phyloP scores from a whole-genome alignment of 257 asterid genomes.

The Oldenlandia corymbosa region DNA sequence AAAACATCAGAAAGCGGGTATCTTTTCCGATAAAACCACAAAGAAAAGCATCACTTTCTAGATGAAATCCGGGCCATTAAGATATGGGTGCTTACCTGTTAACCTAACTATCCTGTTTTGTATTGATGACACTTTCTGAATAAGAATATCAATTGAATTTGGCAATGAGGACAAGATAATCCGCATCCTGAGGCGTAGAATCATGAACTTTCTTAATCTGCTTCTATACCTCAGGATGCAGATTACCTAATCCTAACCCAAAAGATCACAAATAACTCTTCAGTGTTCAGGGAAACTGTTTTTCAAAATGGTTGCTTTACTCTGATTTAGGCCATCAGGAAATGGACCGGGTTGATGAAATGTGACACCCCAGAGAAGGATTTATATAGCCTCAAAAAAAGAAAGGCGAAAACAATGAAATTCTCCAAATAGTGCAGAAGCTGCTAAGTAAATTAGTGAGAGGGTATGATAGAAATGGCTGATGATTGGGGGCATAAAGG shows the following conservation, averaged over 20 bases:
- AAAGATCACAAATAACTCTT: background rate
- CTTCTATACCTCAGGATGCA: constrained; percentile 81
- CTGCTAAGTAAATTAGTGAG: background rate
- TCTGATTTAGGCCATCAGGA: background rate
- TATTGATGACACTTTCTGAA: no score
- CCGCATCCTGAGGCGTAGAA: constrained; percentile 50
- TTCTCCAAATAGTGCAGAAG: background rate
- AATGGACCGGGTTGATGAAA: constrained; percentile 10
- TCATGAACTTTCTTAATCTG: background rate
- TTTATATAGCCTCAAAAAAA: constrained; percentile 33
- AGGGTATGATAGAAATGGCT: background rate
- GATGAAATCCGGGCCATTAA: no score
- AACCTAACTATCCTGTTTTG: background rate
- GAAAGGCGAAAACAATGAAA: constrained; percentile 3
- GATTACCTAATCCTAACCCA: constrained; percentile 53
- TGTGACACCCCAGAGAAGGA: constrained; percentile 22
- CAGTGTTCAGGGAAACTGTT: background rate
- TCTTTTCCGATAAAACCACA: no score
- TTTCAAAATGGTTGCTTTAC: background rate
- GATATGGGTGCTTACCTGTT: background rate
- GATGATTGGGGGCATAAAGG: background rate
- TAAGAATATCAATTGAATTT: no score
- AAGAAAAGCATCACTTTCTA: background rate
- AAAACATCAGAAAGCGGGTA: no score
- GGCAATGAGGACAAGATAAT: constrained; percentile 37